Base-by-base conservation (phyloP, 768 basidiomycete species). In the Xerocomellus dryophilus region DNA sequence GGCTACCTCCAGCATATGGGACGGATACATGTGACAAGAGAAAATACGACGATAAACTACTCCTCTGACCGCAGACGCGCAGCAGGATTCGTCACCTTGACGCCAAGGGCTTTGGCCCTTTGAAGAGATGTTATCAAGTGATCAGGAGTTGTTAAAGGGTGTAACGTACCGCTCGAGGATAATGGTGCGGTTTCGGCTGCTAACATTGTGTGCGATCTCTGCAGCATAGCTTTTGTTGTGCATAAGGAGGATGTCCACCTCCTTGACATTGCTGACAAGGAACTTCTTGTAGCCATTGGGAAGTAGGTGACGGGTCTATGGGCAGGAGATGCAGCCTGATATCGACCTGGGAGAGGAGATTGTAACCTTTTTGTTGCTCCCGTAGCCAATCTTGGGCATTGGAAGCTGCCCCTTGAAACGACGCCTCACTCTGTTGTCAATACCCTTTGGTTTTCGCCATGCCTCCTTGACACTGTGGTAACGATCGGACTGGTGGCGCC, bases 401-500 rank as follows among this genome's bases (percentile, higher is more conserved):
- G 93, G 81, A 53, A 84, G 81, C 74, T 96, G 93, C 51, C 96
- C 96, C 81, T 93, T 97, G 81, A 93, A 93, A 68, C 90, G 86
- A 64, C 91, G 84, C 72, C 93, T 81, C 66, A 97, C 95, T 68
- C 95, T 86, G 86, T 98, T 98, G 74, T 98, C 96, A 66, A 98
- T 98, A 92, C 96, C 97, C 86, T 98, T 99, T 64, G 97, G 97
- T 81, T 99, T 99, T 74, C 97, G 84, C 97, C 97, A 99, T 81
- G 91, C 81, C 80, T 97, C 94, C 83, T 96, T 96, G 64, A 98
- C 94, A 62, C 88, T 78, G 73, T 91, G 84, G 81, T 97, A 98
- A 71, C 96, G 90, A 78, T 98, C 96, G 46, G 93, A 96, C 77
- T 98, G 96, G 76, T 98, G 96, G 76, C 96, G 92, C 82, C 91